A percentile compares a stretch with the other conserved stretches of the same genome.
Conservation (phyloP, 2,329 filamentous ascomycete genomes). For the Aspergillus awamori region DNA sequence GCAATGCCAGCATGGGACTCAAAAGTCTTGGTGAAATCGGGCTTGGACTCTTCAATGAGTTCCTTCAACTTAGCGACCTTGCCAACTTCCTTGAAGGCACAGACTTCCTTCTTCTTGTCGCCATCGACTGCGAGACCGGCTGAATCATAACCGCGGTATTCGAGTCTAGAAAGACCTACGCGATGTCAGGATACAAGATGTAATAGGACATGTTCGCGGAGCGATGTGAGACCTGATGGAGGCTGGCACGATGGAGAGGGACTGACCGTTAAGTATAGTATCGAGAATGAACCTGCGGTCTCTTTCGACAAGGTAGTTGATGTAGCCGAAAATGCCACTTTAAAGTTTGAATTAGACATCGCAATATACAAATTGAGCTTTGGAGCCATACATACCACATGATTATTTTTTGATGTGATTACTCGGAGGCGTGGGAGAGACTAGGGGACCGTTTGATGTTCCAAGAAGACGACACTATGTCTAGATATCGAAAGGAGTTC, state of each 20-base stretch:
- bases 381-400: conserved; percentile 38
- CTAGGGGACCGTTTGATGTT: not conserved
- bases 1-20: conserved; percentile 98
- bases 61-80: conserved; percentile 97
- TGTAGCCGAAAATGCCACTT: conserved; percentile 74
- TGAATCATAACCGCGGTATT: conserved; percentile 98
- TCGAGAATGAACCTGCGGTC: conserved; percentile 95
- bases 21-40: conserved; percentile 89
- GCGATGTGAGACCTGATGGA: not conserved
- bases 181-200: conserved; percentile 5
- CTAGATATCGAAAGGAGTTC: not conserved
- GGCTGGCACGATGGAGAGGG: conserved; percentile 5
- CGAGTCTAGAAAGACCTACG: conserved; percentile 85
- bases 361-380: not conserved
- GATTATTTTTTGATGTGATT: conserved; percentile 21
- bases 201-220: too few species aligned
- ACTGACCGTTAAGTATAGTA: conserved; percentile 90
- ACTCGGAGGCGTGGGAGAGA: not conserved
- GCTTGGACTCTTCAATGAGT: conserved; percentile 80
- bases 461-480: not conserved
- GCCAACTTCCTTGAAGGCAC: conserved; percentile 98
- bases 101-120: conserved; percentile 97
- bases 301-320: conserved; percentile 99
- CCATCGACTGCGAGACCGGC: conserved; percentile 94
- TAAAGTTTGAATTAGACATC: conserved; percentile 18